These are phyloP conservation scores for Hypsizygus marmoreus DNA, from an alignment of 768 basidiomycete genomes.

Conservation along the genomic window DNA sequence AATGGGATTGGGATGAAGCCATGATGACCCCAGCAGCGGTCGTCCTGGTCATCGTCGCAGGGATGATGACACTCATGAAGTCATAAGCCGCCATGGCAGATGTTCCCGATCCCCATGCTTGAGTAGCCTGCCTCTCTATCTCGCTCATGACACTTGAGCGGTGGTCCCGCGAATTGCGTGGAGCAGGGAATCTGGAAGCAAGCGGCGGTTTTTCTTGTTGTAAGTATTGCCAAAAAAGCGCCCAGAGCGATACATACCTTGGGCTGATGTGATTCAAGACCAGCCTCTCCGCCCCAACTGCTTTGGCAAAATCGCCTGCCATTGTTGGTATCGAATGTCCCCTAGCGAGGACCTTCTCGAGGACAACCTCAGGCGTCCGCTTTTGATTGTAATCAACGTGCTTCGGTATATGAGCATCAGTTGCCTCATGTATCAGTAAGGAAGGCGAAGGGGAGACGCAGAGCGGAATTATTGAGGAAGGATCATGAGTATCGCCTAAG, in stretches of 20 bases:
- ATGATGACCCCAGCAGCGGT: not conserved
- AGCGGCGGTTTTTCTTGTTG: not conserved
- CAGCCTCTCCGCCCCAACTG: slow-evolving; percentile 57
- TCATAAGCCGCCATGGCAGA: slow-evolving; percentile 57
- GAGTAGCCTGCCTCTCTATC: slow-evolving; percentile 63
- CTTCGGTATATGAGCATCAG: slow-evolving; percentile 68
- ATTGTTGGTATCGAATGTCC: slow-evolving; percentile 81
- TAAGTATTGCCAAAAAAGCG: slow-evolving; percentile 3
- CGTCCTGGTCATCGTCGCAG: slow-evolving; percentile 12
- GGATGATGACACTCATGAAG: slow-evolving; percentile 50
- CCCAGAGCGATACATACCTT: slow-evolving; percentile 42
- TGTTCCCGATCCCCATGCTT: slow-evolving; percentile 53
- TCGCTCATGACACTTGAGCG: slow-evolving; percentile 56
- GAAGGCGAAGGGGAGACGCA: slow-evolving; percentile 50
- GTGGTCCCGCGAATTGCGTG: slow-evolving; percentile 37
- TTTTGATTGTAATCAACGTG: slow-evolving; percentile 51
- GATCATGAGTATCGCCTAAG: slow-evolving; percentile 77
- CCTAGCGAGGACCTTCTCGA: slow-evolving; percentile 54
- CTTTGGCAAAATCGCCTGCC: slow-evolving; percentile 75
- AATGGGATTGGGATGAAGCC: too few species aligned
- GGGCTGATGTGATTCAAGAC: slow-evolving; percentile 80
- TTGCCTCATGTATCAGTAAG: slow-evolving; percentile 86
- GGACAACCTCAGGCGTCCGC: slow-evolving; percentile 42
- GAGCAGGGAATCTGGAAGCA: slow-evolving; percentile 52
- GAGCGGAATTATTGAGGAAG: slow-evolving; percentile 58